phyloP scores from a whole-genome alignment of 352 stramenopile genomes.

The Globisporangium canariense region DNA sequence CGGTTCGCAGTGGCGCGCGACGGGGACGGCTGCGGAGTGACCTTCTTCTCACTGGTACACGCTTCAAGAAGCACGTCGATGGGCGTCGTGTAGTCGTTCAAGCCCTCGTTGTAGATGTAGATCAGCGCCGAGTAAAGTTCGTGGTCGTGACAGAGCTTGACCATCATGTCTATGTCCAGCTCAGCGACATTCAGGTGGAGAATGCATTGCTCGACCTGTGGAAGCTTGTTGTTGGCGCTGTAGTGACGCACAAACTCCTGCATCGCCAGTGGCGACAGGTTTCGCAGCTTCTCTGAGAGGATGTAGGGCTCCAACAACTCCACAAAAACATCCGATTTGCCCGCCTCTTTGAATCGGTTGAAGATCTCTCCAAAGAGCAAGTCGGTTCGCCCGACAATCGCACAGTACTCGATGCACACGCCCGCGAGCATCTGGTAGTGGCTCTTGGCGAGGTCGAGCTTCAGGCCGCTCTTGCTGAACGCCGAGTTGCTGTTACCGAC shows the following conservation, averaged over 20 bases:
- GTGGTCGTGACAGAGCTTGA: conserved; percentile 91
- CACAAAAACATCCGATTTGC: conserved; percentile 88
- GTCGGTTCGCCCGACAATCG: conserved; percentile 83
- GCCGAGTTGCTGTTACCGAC: conserved; percentile 15
- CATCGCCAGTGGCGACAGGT: conserved; percentile 91
- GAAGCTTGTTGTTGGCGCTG: conserved; percentile 79
- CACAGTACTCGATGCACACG: conserved; percentile 95
- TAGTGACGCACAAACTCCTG: conserved; percentile 93
- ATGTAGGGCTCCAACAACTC: conserved; percentile 95
- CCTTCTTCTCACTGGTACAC: conserved; percentile 48
- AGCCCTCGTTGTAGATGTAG: conserved; percentile 93
- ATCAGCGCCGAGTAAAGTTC: conserved; percentile 93
- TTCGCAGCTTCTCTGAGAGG: conserved; percentile 90
- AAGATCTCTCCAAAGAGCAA: conserved; percentile 88
- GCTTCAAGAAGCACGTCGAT: conserved; percentile 89
- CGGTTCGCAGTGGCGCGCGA: conserved; percentile 11
- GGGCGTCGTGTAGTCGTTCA: conserved; percentile 91
- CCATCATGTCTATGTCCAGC: conserved; percentile 92
- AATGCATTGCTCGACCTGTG: conserved; percentile 91
- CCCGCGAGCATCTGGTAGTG: conserved; percentile 96
- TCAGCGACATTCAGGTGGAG: conserved; percentile 93
- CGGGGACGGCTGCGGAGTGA: conserved; percentile 8
- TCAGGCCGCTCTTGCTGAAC: conserved; percentile 62
- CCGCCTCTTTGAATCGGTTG: conserved; percentile 75
- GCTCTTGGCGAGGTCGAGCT: conserved; percentile 89